phyloP scores from a whole-genome alignment of 1,284 basidiomycete genomes.

The Microbotryomycetes sp. region DNA sequence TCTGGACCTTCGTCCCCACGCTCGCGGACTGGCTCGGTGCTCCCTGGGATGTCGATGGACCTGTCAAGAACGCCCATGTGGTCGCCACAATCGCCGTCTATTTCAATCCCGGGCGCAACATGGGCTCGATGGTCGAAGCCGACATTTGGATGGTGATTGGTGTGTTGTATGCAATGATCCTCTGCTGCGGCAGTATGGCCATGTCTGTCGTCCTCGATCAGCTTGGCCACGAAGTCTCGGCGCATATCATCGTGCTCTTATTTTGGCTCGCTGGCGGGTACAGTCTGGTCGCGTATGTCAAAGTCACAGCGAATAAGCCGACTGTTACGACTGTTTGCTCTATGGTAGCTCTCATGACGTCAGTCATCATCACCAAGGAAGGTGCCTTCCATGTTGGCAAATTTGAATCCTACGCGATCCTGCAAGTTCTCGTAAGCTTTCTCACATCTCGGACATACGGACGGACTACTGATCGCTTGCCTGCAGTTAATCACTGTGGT shows the following conservation, averaged over 20 bases:
- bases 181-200: conserved; percentile 65
- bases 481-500: conserved; percentile 69
- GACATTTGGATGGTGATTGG: conserved; percentile 68
- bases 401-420: conserved; percentile 39
- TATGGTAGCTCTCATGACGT: conserved; percentile 71
- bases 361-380: conserved; percentile 83
- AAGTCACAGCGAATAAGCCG: conserved; percentile 73
- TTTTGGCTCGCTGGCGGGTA: conserved; percentile 80
- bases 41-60: conserved; percentile 35
- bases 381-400: conserved; percentile 59
- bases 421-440: conserved; percentile 31
- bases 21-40: conserved; percentile 38
- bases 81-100: conserved; percentile 33
- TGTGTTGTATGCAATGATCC: conserved; percentile 60
- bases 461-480: conserved; percentile 39
- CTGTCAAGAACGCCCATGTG: conserved; percentile 36
- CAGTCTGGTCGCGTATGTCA: conserved; percentile 73
- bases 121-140: conserved; percentile 68
- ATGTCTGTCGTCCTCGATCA: conserved; percentile 39
- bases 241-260: conserved; percentile 48
- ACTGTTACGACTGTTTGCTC: conserved; percentile 58
- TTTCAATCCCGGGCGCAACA: conserved; percentile 31
- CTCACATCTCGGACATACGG: neutral
- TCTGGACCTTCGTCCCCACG: conserved; percentile 80
- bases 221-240: conserved; percentile 33